Base-by-base conservation (phyloP, 1,284 basidiomycete species). In the Austropuccinia psidii region DNA sequence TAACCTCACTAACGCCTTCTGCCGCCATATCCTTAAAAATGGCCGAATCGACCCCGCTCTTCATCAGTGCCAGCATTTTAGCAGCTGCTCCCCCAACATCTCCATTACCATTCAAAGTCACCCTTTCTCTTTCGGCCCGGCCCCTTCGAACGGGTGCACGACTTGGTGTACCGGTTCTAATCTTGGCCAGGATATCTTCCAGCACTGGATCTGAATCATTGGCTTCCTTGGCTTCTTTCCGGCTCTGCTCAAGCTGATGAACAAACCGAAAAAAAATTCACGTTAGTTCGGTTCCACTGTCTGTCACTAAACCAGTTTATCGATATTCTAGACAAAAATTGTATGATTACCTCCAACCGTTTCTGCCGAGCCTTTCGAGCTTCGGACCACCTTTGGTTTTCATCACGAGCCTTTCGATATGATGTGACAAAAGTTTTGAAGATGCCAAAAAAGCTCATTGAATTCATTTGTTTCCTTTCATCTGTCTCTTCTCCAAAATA, bases 371-470 rank as follows among this genome's bases (percentile, higher is more conserved):
- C 86, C 31, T 83, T 78, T 66, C 84, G 85, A 77, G 90, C 88
- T 75, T 90, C 88, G 0, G 86, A 86, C 27, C 85, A 83, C 0
- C 84, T 84, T 77, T 85, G 85, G 79, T 94, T 94, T 58, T 93
- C 90, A 21, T 80, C 77, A 80, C 89, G 88, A 80, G 90, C 93
- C 89, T 91, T 92, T 90, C 86, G 89, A 82, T 93, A 96, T 0
- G 92, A 93, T 0, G 89, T 93, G 29, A 93, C 86, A 78, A 96
- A 96, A 1, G 90, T 94, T 82, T 94, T 92, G 86, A 96, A 95
- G 78, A 94, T 88, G 19, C 88, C 91, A 82, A 92, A 97, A 82
- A 96, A 97, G 78, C 95, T 92, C 7, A 88, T 84, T 0, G 90
- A 91, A 31, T 86, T 83, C 85, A 89, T 87, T 76, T 84, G 88